phyloP scores from a whole-genome alignment of 2,329 filamentous ascomycete species.

The Ophiostoma himal-ulmi region DNA sequence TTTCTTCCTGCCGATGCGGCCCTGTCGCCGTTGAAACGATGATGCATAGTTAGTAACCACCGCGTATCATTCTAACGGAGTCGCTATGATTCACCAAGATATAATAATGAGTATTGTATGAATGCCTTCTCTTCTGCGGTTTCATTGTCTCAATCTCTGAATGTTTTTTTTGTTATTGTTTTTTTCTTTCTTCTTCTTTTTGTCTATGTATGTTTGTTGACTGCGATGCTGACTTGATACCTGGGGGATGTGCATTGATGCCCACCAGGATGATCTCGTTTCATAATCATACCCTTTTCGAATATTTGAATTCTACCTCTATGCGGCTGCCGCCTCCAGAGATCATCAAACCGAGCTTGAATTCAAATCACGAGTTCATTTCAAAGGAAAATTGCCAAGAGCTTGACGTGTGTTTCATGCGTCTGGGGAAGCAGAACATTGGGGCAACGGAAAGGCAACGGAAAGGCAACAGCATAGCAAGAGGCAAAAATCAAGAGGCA shows the following conservation, averaged over 20 bases:
- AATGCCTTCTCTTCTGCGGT: not conserved
- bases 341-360: not conserved
- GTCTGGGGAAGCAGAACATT: not conserved
- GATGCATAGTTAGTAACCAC: not conserved
- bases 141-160: not conserved
- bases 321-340: conserved; percentile 6
- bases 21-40: conserved; percentile 9
- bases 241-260: conserved; percentile 11
- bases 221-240: not conserved
- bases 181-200: no score
- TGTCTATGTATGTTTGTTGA: not conserved
- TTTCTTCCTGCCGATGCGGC: not conserved
- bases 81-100: no score
- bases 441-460: not conserved
- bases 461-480: not conserved
- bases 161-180: not conserved
- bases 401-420: not conserved
- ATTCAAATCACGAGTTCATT: not conserved
- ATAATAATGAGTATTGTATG: not conserved
- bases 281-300: not conserved
- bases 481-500: not conserved
- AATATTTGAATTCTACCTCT: not conserved
- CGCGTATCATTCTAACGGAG: not conserved
- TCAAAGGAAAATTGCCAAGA: not conserved
- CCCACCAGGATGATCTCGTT: not conserved